These are phyloP conservation scores for Fusarium transvaalense DNA, from an alignment of 2,329 filamentous ascomycete genomes.

Conservation along the genomic window DNA sequence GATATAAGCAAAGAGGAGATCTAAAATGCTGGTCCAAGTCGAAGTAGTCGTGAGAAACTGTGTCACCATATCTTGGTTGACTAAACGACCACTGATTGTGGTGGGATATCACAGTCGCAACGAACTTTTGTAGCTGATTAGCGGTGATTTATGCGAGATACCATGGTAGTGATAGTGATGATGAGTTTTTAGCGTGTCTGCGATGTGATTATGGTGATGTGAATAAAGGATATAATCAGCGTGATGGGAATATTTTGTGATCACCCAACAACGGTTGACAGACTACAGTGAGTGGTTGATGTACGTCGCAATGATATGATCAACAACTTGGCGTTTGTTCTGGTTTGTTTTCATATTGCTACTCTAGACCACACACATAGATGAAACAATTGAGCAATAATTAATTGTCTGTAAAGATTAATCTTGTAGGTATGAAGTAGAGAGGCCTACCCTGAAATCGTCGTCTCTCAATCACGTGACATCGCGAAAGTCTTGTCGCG, in stretches of 20 bases:
- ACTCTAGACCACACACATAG: background rate
- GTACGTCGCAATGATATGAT: background rate
- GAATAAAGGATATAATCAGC: background rate
- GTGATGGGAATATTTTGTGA: background rate
- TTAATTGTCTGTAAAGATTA: background rate
- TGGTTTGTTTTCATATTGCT: background rate
- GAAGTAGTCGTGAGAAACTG: background rate
- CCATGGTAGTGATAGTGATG: slow-evolving; percentile 35
- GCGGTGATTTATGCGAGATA: slow-evolving; percentile 5
- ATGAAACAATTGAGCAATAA: background rate
- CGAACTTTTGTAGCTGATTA: slow-evolving; percentile 11
- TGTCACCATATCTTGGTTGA: background rate
- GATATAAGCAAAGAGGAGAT: background rate
- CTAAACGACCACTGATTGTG: background rate
- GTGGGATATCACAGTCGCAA: slow-evolving; percentile 8
- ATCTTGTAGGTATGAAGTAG: too few species aligned
- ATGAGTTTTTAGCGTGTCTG: slow-evolving; percentile 1
- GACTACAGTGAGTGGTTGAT: background rate
- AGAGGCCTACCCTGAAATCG: background rate
- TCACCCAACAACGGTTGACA: background rate
- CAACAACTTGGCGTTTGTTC: background rate
- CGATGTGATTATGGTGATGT: slow-evolving; percentile 9
- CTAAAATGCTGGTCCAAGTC: too few species aligned
- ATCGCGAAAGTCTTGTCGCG: slow-evolving; percentile 26
- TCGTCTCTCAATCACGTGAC: slow-evolving; percentile 16